Evolutionary conservation across 2,329 filamentous ascomycete genomes (phyloP).

Genomic region (Cryphonectria naterciae): DNA sequence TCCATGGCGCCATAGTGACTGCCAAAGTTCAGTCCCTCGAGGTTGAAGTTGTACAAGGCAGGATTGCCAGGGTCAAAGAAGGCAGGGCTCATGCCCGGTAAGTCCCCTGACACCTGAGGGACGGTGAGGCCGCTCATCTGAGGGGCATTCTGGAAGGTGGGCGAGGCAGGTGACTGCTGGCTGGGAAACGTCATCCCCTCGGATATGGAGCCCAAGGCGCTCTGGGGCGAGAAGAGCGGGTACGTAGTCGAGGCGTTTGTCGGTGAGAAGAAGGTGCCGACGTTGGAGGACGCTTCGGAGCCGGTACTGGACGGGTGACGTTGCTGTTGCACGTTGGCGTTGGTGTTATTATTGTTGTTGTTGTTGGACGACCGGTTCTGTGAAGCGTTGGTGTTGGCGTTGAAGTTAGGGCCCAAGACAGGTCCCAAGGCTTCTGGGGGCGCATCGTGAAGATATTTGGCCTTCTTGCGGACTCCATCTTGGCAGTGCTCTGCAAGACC

Average conservation of each 20-base stretch:
- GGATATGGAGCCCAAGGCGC: constrained; percentile 49
- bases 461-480: constrained; percentile 97
- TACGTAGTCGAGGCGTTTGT: constrained; percentile 50
- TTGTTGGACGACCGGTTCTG: constrained; percentile 49
- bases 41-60: constrained; percentile 92
- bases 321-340: neutral
- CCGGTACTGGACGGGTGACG: constrained; percentile 52
- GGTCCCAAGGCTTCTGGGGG: constrained; percentile 86
- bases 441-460: constrained; percentile 97
- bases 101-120: constrained; percentile 54
- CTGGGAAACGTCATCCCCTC: constrained; percentile 61
- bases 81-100: constrained; percentile 55
- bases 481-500: constrained; percentile 89
- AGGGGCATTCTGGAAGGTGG: constrained; percentile 65
- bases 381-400: constrained; percentile 63
- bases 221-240: constrained; percentile 56
- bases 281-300: constrained; percentile 50
- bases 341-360: neutral
- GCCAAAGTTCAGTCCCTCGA: constrained; percentile 91
- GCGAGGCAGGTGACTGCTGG: constrained; percentile 75
- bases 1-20: constrained; percentile 96
- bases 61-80: constrained; percentile 92
- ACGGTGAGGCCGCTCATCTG: constrained; percentile 53
- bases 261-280: constrained; percentile 52
- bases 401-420: constrained; percentile 75